A percentile compares a stretch with the other conserved stretches of the same genome.
These are phyloP conservation scores for Macrocybe gigantea DNA, from an alignment of 768 basidiomycete genomes.

Conservation along the genomic window DNA sequence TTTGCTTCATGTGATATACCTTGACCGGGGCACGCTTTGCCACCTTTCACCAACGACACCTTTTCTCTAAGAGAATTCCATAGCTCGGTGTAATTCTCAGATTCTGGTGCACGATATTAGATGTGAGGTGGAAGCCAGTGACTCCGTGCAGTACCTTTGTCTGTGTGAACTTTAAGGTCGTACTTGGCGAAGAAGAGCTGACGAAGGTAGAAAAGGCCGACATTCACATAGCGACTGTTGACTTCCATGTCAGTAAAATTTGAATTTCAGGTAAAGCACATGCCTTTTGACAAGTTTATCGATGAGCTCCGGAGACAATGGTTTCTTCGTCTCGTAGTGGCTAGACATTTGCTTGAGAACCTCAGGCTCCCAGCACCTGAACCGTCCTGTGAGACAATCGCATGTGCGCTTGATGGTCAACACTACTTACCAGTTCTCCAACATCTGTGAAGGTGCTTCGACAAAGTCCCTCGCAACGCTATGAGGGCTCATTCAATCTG, in stretches of 20 bases:
- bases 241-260: neutral
- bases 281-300: conserved; percentile 77
- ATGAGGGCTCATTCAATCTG: neutral
- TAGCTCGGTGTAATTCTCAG: conserved; percentile 68
- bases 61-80: conserved; percentile 72
- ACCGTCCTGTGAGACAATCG: neutral
- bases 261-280: conserved; percentile 2
- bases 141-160: conserved; percentile 39
- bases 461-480: conserved; percentile 78
- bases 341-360: conserved; percentile 75
- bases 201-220: conserved; percentile 75
- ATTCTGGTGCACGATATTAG: conserved; percentile 27
- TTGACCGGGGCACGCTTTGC: conserved; percentile 61
- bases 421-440: conserved; percentile 72
- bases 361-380: conserved; percentile 76
- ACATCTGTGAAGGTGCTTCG: conserved; percentile 89
- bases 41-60: conserved; percentile 64
- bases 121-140: neutral
- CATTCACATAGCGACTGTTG: conserved; percentile 67
- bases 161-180: conserved; percentile 71
- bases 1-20: conserved; percentile 17
- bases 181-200: conserved; percentile 84
- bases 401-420: neutral
- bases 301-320: conserved; percentile 67
- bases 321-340: conserved; percentile 72